These are phyloP conservation scores for Musa balbisiana DNA, from an alignment of 202 grass and related monocot species.

Conservation along the genomic window DNA sequence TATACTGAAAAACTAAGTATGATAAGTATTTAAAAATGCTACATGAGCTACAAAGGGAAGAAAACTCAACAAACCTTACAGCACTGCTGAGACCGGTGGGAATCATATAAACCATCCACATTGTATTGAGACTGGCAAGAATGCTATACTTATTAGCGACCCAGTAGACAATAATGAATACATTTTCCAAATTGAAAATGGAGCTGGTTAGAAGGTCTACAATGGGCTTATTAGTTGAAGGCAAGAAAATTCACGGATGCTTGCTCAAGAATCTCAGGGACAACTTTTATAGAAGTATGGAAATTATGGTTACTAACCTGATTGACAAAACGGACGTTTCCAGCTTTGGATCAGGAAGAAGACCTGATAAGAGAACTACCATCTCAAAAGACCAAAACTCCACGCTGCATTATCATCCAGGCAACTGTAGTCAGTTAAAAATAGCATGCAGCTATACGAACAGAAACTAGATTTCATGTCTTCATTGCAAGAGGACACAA, in stretches of 20 bases:
- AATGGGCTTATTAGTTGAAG: not conserved
- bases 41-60: not conserved
- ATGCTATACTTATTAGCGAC: constrained; percentile 10
- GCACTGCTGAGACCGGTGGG: constrained; percentile 89
- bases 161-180: not conserved
- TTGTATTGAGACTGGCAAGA: constrained; percentile 80
- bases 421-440: not conserved
- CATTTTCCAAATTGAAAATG: not conserved
- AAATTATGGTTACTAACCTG: constrained; percentile 42
- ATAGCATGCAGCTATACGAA: not conserved
- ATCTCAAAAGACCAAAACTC: constrained; percentile 99
- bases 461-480: not conserved
- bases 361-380: constrained; percentile 88
- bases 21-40: not conserved
- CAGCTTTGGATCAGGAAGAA: constrained; percentile 86
- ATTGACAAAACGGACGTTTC: constrained; percentile 95
- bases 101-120: constrained; percentile 99
- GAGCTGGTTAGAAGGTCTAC: not conserved
- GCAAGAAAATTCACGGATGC: not conserved
- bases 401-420: constrained; percentile 43
- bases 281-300: not conserved
- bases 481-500: not conserved
- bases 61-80: constrained; percentile 40
- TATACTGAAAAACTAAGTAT: constrained; percentile 35
- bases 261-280: not conserved